Conservation (phyloP, 257 asterid species). For the Nicotiana noctiflora region DNA sequence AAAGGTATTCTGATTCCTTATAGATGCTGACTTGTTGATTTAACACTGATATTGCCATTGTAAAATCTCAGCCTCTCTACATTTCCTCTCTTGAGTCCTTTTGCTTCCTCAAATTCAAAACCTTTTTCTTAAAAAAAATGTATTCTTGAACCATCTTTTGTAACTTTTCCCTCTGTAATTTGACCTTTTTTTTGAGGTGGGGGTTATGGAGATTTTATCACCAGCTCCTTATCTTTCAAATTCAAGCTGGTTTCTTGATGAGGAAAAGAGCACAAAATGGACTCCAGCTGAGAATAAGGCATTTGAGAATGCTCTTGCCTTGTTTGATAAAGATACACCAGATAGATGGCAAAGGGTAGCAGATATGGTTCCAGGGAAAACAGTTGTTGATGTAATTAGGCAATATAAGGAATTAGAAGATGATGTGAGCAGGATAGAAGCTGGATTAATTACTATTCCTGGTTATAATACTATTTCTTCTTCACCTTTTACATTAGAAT, state of each 20-base stretch:
- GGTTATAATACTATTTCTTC: constrained; percentile 40
- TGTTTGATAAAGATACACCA: constrained; percentile 74
- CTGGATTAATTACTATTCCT: constrained; percentile 73
- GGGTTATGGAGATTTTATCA: constrained; percentile 78
- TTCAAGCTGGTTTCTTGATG: constrained; percentile 56
- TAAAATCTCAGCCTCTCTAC: constrained; percentile 38
- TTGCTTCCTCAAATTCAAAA: constrained; percentile 17
- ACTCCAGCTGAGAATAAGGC: constrained; percentile 81
- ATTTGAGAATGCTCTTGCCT: constrained; percentile 85
- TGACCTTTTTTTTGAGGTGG: constrained; percentile 26
- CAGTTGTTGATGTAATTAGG: constrained; percentile 63
- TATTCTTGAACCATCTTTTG: not conserved
- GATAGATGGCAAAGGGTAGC: constrained; percentile 92
- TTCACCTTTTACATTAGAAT: constrained; percentile 69
- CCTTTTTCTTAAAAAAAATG: not conserved
- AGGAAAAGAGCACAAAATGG: constrained; percentile 54
- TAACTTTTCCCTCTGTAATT: not conserved
- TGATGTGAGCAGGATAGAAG: constrained; percentile 85
- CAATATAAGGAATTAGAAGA: constrained; percentile 80
- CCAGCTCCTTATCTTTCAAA: constrained; percentile 49
- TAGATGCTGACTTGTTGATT: constrained; percentile 46
- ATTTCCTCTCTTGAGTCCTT: constrained; percentile 12
- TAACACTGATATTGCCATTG: constrained; percentile 48
- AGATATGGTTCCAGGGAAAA: constrained; percentile 83
- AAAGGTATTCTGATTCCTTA: constrained; percentile 71